Percentiles rank a stretch among this genome's conserved stretches.
Evolutionary conservation across 441 rosid genomes (phyloP).

Genomic region (Erysimum pusillum): DNA sequence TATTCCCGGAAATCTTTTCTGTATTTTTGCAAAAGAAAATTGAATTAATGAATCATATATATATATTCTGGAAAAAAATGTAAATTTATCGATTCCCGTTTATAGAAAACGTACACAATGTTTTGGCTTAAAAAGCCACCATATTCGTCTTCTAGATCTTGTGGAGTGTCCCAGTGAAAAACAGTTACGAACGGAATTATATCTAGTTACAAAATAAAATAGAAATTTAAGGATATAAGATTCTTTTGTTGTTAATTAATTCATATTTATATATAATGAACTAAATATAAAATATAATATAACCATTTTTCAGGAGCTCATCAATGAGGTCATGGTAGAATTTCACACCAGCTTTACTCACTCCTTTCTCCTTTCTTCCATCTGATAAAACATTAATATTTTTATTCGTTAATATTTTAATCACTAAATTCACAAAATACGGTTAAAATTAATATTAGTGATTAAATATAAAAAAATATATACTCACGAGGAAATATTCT

Average conservation of each 20-base stretch:
- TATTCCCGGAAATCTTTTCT: slow-evolving; percentile 29
- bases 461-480: not conserved
- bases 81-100: not conserved
- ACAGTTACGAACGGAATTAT: slow-evolving; percentile 31
- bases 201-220: slow-evolving; percentile 27
- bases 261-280: not conserved
- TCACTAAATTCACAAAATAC: not conserved
- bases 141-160: slow-evolving; percentile 35
- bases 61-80: not conserved
- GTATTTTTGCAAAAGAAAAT: not conserved
- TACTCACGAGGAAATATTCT: slow-evolving; percentile 37
- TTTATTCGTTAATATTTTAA: no score
- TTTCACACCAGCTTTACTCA: slow-evolving; percentile 28
- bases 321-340: slow-evolving; percentile 36
- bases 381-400: no score
- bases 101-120: slow-evolving; percentile 23
- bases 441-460: not conserved
- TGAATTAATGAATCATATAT: not conserved
- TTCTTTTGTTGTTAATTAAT: not conserved
- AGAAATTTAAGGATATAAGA: not conserved
- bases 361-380: slow-evolving; percentile 40
- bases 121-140: slow-evolving; percentile 32
- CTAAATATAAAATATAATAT: not conserved
- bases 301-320: slow-evolving; percentile 29
- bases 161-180: slow-evolving; percentile 37